Conservation (phyloP, 2,329 filamentous ascomycete species). For the Trichocomaceae sp. region DNA sequence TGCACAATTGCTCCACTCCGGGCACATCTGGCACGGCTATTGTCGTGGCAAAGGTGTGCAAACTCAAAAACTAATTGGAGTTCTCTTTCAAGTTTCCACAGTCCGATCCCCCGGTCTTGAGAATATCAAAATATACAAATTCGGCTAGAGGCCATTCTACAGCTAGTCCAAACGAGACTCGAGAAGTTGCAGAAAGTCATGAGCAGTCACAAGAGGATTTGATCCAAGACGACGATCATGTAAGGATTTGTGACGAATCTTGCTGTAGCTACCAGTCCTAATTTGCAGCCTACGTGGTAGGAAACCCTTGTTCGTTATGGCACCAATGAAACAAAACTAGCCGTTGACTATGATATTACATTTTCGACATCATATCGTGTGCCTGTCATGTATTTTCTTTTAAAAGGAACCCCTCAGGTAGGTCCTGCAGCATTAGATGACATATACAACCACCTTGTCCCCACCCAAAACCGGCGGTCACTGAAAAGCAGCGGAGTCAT, state of each 20-base stretch:
- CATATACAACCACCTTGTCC: slow-evolving; percentile 65
- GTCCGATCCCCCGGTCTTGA: slow-evolving; percentile 23
- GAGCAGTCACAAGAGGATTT: slow-evolving; percentile 15
- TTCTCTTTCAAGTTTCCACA: slow-evolving; percentile 17
- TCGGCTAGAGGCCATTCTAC: neutral
- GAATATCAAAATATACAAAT: slow-evolving; percentile 24
- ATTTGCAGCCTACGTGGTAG: slow-evolving; percentile 19
- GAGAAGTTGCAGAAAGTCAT: slow-evolving; percentile 12
- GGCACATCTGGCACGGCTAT: neutral
- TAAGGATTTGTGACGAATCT: slow-evolving; percentile 10
- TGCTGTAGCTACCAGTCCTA: neutral
- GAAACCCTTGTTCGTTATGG: slow-evolving; percentile 37
- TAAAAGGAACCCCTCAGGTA: slow-evolving; percentile 52
- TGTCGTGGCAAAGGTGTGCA: neutral
- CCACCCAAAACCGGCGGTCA: slow-evolving; percentile 55
- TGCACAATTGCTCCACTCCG: slow-evolving; percentile 8
- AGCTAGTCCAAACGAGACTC: neutral
- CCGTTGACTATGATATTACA: slow-evolving; percentile 65
- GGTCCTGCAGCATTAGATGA: slow-evolving; percentile 58
- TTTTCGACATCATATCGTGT: slow-evolving; percentile 68
- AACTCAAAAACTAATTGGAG: slow-evolving; percentile 2
- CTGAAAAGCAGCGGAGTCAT: slow-evolving; percentile 58
- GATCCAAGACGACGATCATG: slow-evolving; percentile 28
- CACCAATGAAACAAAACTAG: slow-evolving; percentile 22
- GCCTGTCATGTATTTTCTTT: slow-evolving; percentile 68